These are phyloP conservation scores for Trichoderma sp. DNA, from an alignment of 2,329 filamentous ascomycete genomes.

Conservation along the genomic window DNA sequence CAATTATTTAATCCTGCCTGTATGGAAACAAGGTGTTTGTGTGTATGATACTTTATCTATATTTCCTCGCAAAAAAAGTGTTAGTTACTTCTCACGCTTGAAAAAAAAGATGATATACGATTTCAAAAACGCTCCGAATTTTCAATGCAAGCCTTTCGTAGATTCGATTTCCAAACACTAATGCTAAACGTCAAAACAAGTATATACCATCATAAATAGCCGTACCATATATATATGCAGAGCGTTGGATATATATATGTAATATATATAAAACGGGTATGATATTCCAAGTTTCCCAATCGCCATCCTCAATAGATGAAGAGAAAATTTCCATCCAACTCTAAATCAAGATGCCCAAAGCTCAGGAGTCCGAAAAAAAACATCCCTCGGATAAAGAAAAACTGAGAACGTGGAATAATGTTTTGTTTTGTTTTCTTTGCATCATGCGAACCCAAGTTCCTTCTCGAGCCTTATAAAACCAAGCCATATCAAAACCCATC, in stretches of 20 bases:
- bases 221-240: neutral
- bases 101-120: neutral
- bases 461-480: neutral
- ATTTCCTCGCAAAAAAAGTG: neutral
- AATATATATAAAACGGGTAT: neutral
- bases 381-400: neutral
- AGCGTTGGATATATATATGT: neutral
- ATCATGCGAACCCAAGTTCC: neutral
- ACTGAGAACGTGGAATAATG: neutral
- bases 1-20: neutral
- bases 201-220: slow-evolving; percentile 7
- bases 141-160: neutral
- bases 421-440: neutral
- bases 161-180: neutral
- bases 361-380: neutral
- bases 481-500: neutral
- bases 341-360: neutral
- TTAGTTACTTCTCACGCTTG: neutral
- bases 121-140: neutral
- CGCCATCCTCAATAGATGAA: neutral
- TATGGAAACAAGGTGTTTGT: neutral
- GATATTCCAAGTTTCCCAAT: neutral
- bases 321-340: neutral
- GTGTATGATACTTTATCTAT: neutral
- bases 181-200: neutral